phyloP scores from a whole-genome alignment of 2,329 filamentous ascomycete genomes.

The Xylogone sp. region DNA sequence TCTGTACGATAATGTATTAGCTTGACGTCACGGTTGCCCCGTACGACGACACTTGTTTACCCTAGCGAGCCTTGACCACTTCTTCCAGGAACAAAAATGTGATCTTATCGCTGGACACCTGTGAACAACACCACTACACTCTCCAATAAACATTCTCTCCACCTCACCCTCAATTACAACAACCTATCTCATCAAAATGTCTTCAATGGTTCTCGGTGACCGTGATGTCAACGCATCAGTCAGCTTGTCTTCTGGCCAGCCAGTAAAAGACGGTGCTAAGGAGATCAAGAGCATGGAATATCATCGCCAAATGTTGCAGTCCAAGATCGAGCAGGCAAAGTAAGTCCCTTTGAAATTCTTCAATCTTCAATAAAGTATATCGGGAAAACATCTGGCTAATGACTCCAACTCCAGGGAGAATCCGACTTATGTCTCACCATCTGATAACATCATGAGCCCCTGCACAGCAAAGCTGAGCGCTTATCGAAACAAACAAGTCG shows the following conservation, averaged over 20 bases:
- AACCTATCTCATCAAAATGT: slow-evolving; percentile 39
- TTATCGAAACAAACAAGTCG: slow-evolving; percentile 74
- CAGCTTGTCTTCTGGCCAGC: slow-evolving; percentile 24
- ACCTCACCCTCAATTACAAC: slow-evolving; percentile 1
- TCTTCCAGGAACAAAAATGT: neutral
- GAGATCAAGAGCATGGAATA: slow-evolving; percentile 69
- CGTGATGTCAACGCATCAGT: slow-evolving; percentile 62
- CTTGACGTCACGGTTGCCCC: neutral
- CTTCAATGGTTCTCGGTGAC: slow-evolving; percentile 56
- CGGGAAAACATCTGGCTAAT: slow-evolving; percentile 6
- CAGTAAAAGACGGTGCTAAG: slow-evolving; percentile 31
- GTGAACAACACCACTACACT: too few species aligned
- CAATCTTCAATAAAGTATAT: neutral
- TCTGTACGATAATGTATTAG: too few species aligned
- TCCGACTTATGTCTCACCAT: slow-evolving; percentile 67
- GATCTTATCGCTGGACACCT: neutral
- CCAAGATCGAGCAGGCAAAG: slow-evolving; percentile 65
- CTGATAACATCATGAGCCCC: slow-evolving; percentile 86
- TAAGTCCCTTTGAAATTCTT: slow-evolving; percentile 36
- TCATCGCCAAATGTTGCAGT: slow-evolving; percentile 71
- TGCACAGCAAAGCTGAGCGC: slow-evolving; percentile 79
- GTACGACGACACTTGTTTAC: neutral
- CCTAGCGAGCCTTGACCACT: neutral
- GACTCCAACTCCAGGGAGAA: slow-evolving; percentile 18
- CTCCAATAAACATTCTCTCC: neutral